Percentiles rank a stretch among this genome's conserved stretches.
phyloP scores from a whole-genome alignment of 371 early-diverging fungal genomes.

The Zancudomyces culisetae region DNA sequence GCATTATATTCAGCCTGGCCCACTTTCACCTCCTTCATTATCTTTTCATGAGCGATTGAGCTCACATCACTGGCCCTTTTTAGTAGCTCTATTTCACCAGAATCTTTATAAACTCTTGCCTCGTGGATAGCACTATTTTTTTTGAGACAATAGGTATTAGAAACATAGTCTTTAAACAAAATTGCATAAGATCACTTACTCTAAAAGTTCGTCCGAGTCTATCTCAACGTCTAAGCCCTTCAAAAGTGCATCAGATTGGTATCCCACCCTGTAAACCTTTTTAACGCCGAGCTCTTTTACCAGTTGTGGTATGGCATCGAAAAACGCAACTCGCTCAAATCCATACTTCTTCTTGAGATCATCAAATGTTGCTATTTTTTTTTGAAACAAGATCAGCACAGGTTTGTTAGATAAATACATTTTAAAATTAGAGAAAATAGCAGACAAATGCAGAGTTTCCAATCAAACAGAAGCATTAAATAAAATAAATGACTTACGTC shows the following conservation, averaged over 20 bases:
- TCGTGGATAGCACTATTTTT: conserved; percentile 35
- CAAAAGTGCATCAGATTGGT: conserved; percentile 12
- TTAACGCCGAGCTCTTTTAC: conserved; percentile 20
- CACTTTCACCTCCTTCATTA: conserved; percentile 42
- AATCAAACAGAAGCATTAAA: not conserved
- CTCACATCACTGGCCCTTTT: conserved; percentile 56
- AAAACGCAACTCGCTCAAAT: conserved; percentile 40
- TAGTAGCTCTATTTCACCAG: conserved; percentile 53
- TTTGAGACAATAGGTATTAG: no score
- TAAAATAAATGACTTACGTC: conserved; percentile 13
- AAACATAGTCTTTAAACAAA: no score
- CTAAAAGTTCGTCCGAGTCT: conserved; percentile 8
- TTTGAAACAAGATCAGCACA: no score
- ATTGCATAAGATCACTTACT: conserved; percentile 18
- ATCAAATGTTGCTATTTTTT: conserved; percentile 15
- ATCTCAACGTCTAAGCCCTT: conserved; percentile 17
- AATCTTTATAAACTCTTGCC: conserved; percentile 58
- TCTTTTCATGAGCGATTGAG: conserved; percentile 50
- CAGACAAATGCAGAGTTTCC: not conserved
- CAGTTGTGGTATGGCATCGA: conserved; percentile 20
- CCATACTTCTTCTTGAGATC: conserved; percentile 32
- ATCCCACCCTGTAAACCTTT: conserved; percentile 22
- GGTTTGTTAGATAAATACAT: not conserved
- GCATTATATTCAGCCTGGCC: conserved; percentile 50
- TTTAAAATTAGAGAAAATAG: not conserved